Evolutionary conservation across 176 grass and related monocot genomes (phyloP), one percentile per base, ranked within the genome.

Genomic region (Otatea glauca): DNA sequence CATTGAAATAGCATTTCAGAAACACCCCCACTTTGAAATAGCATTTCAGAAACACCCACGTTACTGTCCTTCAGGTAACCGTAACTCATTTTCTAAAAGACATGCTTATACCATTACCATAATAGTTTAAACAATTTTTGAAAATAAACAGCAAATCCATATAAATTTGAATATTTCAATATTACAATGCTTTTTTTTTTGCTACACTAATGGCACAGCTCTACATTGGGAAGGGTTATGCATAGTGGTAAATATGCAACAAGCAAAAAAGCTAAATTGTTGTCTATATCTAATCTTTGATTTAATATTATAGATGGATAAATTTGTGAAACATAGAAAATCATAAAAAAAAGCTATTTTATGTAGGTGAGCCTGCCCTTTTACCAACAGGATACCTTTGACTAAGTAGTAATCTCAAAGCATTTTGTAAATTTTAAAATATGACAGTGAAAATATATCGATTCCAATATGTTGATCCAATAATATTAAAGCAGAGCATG

Each of bases 401-500:
- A 49, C 41, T 47, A 41, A 25, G 53, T 60, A 47, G 17, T 60
- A 49, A 32, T 34, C 3, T 48, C 69, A 27, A 60, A 14, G 7
- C 20, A 24, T 71, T 72, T 47, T 71, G n/a, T 59, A 84, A 21
- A 59, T 63, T 70, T 43, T 4, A 59, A 76, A 84, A 67, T 20
- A 68, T 68, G 21, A 4, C 42, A 53, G 9, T 74, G 38, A 80
- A 12, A 80, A 74, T 61, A 37, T 41, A 61, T 1, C 74, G 7
- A 60, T 23, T 70, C 32, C 38, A 80, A 74, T 29, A 39, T 58
- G 70, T 17, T 75, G 63, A 49, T 78, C 35, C 24, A 71, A 64
- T 27, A 80, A 79, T 71, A 73, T 61, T 41, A 15, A 24, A 75
- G 27, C 24, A 54, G 41, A 37, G 29, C 14, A 25, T 85, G 66